Base-by-base conservation (phyloP, 2,329 filamentous ascomycete genomes). In the Trichocomaceae sp. region DNA sequence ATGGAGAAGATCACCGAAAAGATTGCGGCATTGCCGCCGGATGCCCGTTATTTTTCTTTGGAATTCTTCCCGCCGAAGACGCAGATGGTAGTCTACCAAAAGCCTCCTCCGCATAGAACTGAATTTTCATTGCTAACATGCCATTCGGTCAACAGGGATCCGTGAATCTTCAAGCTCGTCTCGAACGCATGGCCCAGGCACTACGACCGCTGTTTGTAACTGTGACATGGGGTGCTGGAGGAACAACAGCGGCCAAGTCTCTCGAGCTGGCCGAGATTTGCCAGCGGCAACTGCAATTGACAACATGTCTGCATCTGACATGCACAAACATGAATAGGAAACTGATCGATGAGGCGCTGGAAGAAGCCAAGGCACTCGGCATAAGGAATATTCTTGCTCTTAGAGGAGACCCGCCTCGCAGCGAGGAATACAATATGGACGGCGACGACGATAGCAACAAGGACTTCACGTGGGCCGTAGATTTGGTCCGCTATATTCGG, bases 11-110 rank as follows among this genome's bases (percentile, higher is more conserved):
- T 96, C 69, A 95, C 90, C 59, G 87, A 95, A 79, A 96, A 96
- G 79, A 92, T 97, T 69, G 88, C 88, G 74, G 88, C 90, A 58
- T 77, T 99, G 76, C 88, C 89, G 71, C 82, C 86, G 60, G 83
- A 88, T 72, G 82, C 83, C 61, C 84, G 82, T 69, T 97, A 93
- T 78, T 95, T 96, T 75, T 97, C 93, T 47, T 86, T 97, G 73
- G 93, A 99, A 76, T 99, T 99, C 83, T 99, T 99, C 77, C 93
- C 93, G 62, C 93, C 93, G 60, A 99, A 97, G 78, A 99, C 93
- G 47, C 81, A 86, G 58, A 96, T 95, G 85, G 81, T 83, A 66
- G 64, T 66, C 55, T 10, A 4, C 4, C 31, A 35, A 31, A 41
- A 58, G 23, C 45, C 50, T 48, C 35, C 47, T 48, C 35, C 47